A percentile compares a stretch with the other conserved stretches of the same genome.
These are phyloP conservation scores for Platanthera guangdongensis DNA, from an alignment of 106 monocot genomes.

Conservation along the genomic window DNA sequence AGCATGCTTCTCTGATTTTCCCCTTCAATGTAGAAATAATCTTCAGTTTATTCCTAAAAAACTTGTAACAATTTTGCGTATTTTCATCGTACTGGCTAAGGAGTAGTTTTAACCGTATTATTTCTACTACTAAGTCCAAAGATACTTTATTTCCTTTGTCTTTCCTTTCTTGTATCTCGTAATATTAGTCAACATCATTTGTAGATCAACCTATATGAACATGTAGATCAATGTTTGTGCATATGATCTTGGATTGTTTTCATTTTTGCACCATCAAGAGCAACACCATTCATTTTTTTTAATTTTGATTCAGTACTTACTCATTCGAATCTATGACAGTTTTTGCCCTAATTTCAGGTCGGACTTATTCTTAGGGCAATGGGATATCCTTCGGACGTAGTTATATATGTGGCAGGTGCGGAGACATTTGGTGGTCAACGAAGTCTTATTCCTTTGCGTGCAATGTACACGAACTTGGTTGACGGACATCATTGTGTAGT, in stretches of 20 bases:
- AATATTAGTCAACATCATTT: too few species aligned
- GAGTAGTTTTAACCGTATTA: neutral
- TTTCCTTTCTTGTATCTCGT: too few species aligned
- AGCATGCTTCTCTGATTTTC: neutral
- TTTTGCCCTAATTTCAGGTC: constrained; percentile 36
- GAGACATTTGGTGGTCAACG: constrained; percentile 84
- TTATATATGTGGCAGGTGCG: constrained; percentile 76
- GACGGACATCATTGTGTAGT: constrained; percentile 71
- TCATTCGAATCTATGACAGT: neutral
- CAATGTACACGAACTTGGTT: constrained; percentile 58
- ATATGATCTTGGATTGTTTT: neutral
- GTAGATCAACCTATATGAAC: too few species aligned
- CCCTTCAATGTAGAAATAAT: neutral
- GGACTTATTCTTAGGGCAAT: constrained; percentile 69
- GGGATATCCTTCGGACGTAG: constrained; percentile 69
- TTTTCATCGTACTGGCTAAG: neutral
- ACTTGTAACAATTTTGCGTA: neutral
- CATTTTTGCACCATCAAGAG: neutral
- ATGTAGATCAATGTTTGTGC: too few species aligned
- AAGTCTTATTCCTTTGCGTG: constrained; percentile 59
- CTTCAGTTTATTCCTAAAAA: neutral
- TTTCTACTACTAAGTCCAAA: too few species aligned
- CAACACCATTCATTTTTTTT: neutral
- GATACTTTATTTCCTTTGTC: too few species aligned
- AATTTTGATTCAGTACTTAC: neutral